Conservation (phyloP, 805 yeast genomes). For the Ogataea methanolica region DNA sequence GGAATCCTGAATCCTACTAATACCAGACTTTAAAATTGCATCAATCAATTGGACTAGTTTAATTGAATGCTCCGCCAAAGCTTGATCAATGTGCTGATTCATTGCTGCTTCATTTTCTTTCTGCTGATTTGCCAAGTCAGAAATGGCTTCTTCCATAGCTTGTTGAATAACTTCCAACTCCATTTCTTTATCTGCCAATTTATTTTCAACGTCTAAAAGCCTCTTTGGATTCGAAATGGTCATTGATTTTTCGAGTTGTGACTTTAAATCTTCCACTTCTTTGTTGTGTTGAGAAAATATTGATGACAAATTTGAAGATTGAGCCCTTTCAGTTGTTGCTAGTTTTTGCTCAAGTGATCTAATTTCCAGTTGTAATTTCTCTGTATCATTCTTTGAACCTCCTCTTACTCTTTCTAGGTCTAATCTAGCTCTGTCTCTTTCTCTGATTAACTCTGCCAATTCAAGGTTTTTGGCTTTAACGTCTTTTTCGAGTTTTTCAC, state of each 20-base stretch:
- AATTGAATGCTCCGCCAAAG: constrained; percentile 41
- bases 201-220: constrained; percentile 34
- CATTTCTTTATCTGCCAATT: constrained; percentile 62
- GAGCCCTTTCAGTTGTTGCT: constrained; percentile 55
- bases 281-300: constrained; percentile 57
- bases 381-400: constrained; percentile 59
- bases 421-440: constrained; percentile 81
- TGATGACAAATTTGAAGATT: constrained; percentile 57
- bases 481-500: constrained; percentile 78
- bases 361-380: constrained; percentile 57
- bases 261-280: constrained; percentile 52
- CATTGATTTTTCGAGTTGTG: constrained; percentile 28
- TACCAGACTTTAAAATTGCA: constrained; percentile 63
- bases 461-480: constrained; percentile 82
- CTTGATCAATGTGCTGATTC: constrained; percentile 55
- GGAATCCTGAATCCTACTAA: constrained; percentile 68
- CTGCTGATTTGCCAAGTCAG: constrained; percentile 48
- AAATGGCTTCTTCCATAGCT: constrained; percentile 68
- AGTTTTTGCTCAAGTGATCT: constrained; percentile 56
- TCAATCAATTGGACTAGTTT: constrained; percentile 57
- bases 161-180: constrained; percentile 78
- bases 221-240: constrained; percentile 21
- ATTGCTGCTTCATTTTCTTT: constrained; percentile 47
- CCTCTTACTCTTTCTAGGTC: constrained; percentile 72
- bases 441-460: constrained; percentile 82